phyloP scores from a whole-genome alignment of 2,329 filamentous ascomycete genomes.

The Sclerotinia borealis region DNA sequence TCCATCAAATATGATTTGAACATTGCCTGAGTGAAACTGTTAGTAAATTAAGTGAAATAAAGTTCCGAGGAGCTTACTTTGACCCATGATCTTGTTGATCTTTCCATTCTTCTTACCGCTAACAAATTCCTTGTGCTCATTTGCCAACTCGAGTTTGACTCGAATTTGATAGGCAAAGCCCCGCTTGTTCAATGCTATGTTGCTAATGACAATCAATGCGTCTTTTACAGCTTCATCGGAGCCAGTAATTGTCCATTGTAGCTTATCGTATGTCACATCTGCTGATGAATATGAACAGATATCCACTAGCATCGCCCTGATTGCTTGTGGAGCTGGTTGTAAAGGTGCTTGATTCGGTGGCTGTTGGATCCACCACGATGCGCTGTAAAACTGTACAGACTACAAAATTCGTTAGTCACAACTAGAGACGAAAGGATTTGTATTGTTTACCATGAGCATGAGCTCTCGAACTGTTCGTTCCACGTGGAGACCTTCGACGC shows the following conservation, averaged over 20 bases:
- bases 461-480: conserved; percentile 93
- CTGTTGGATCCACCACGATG: conserved; percentile 77
- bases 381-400: conserved; percentile 97
- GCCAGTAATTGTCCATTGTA: conserved; percentile 88
- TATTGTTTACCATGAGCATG: conserved; percentile 72
- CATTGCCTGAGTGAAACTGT: conserved; percentile 48
- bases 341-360: conserved; percentile 46
- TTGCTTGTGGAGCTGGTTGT: conserved; percentile 36
- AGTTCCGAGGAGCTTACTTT: conserved; percentile 47
- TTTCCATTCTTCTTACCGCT: conserved; percentile 99
- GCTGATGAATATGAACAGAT: conserved; percentile 96
- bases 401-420: conserved; percentile 36
- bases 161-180: conserved; percentile 79
- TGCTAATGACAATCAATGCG: conserved; percentile 88
- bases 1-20: conserved; percentile 97
- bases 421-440: neutral
- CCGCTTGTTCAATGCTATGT: conserved; percentile 81
- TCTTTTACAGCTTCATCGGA: conserved; percentile 95
- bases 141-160: conserved; percentile 97
- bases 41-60: neutral
- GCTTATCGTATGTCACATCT: conserved; percentile 89
- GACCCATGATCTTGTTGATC: conserved; percentile 99
- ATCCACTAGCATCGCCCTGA: conserved; percentile 86
- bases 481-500: conserved; percentile 85
- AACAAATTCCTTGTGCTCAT: conserved; percentile 99